Conservation (phyloP, 192 early-diverging fungal genomes). For the Haplosporangium gracile region DNA sequence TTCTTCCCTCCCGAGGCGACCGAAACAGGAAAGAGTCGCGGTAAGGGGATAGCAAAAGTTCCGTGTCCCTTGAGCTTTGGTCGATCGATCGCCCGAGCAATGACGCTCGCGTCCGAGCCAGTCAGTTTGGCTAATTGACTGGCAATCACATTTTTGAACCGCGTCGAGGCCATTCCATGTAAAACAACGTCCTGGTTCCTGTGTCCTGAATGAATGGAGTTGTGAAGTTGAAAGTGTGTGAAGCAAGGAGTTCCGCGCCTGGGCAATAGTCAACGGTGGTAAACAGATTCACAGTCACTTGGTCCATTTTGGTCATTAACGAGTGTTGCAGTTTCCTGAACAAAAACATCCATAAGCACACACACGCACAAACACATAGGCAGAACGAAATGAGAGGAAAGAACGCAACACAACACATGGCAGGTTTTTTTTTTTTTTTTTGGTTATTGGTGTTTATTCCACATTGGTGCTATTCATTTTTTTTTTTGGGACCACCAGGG, state of each 20-base stretch:
- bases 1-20: constrained; percentile 11
- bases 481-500: background rate
- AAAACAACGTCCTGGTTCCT: background rate
- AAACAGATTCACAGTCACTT: constrained; percentile 10
- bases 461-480: background rate
- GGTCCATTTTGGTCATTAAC: background rate
- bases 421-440: background rate
- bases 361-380: background rate
- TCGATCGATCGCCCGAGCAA: constrained; percentile 45
- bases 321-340: background rate
- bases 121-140: constrained; percentile 46
- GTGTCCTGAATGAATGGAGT: background rate
- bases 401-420: background rate
- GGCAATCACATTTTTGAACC: constrained; percentile 58
- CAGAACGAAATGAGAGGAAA: background rate
- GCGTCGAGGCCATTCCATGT: constrained; percentile 50
- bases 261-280: background rate
- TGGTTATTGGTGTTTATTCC: background rate
- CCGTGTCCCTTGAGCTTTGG: constrained; percentile 54
- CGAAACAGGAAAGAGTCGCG: constrained; percentile 31
- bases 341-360: background rate
- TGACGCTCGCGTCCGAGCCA: constrained; percentile 21
- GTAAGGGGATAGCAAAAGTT: constrained; percentile 45
- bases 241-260: background rate
- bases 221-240: background rate